Evolutionary conservation across 2,329 filamentous ascomycete species (phyloP).

Genomic region (Ophiostoma fasciatum): DNA sequence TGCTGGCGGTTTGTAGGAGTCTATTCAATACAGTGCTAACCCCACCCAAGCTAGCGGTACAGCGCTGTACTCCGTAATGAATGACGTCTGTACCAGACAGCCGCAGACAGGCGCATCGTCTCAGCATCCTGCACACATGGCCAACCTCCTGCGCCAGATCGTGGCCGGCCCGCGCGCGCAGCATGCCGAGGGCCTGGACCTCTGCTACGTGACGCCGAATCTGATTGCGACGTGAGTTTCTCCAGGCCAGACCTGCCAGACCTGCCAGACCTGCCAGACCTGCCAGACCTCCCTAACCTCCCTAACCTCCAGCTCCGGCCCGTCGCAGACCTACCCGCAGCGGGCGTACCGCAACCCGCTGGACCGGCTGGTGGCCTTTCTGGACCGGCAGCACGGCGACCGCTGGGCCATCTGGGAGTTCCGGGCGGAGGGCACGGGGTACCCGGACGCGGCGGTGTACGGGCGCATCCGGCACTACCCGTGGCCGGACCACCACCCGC

Average conservation of each 20-base stretch:
- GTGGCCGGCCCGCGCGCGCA: constrained; percentile 74
- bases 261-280: too few species aligned
- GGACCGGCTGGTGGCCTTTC: constrained; percentile 70
- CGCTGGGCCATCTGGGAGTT: constrained; percentile 98
- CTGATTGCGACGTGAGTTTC: constrained; percentile 43
- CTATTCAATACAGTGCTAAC: too few species aligned
- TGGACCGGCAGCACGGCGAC: constrained; percentile 68
- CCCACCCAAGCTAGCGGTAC: too few species aligned
- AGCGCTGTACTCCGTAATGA: too few species aligned
- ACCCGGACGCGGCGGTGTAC: constrained; percentile 82
- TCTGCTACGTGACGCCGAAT: constrained; percentile 87
- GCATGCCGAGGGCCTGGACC: constrained; percentile 77
- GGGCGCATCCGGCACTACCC: constrained; percentile 78
- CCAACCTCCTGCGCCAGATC: constrained; percentile 74
- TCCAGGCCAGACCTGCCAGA: background rate
- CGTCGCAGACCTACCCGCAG: constrained; percentile 77
- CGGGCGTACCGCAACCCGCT: constrained; percentile 89
- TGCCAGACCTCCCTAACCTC: too few species aligned
- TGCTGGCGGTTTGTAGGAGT: too few species aligned
- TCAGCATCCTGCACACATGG: too few species aligned
- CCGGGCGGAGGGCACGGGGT: constrained; percentile 87
- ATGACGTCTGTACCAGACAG: too few species aligned
- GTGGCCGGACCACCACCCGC: constrained; percentile 94
- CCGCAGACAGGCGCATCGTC: too few species aligned
- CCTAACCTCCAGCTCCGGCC: constrained; percentile 57